Base-by-base conservation (phyloP, 2,329 filamentous ascomycete genomes). In the Fusarium sp. region DNA sequence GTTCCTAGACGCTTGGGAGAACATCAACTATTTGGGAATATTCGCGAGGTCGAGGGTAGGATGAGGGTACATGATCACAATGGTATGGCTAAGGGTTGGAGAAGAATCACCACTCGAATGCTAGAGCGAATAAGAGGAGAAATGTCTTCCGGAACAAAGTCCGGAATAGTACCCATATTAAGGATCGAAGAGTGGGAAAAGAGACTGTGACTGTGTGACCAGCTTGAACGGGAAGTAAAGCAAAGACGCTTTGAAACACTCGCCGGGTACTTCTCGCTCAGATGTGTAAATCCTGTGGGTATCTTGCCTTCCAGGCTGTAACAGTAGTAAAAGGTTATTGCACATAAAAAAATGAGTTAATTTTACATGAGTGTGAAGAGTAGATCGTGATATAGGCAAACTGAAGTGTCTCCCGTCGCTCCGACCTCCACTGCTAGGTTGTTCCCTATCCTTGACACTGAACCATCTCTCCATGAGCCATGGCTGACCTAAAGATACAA, bases 81-180 rank as follows among this genome's bases (percentile, higher is more conserved):
- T 22, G n/a, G 6, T 14, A 45, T 14, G 11, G 20, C 11, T 5
- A 22, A 45, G 11, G 13, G 20, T 5, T 8, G 4, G 11, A 45
- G 20, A 45, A 14, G 41, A 22, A 22, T 45, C 1, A 22, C 6
- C 20, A 22, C 41, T 22, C 5, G 13, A 6, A 22, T 22, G 6
- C 6, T 4, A 45, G 11, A 8, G 41, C 41, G 13, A 45, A 45
- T 5, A 22, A 14, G 20, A 22, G 0, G 41, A 45, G 11, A 45
- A 16, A 20, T 0, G 3, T 16, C 4, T 45, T 45, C 0, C 13
- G 16, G 4, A 22, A 9, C 1, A 9, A 8, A 22, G 3, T 2
- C 11, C 3, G 3, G 2, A 13, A 16, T 14, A 14, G 14, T 1
- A n/a, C n/a, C n/a, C n/a, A 5, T 2, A 14, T 45, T 0, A 0